Conservation (phyloP, 805 yeast species). For the Metschnikowia matae region DNA sequence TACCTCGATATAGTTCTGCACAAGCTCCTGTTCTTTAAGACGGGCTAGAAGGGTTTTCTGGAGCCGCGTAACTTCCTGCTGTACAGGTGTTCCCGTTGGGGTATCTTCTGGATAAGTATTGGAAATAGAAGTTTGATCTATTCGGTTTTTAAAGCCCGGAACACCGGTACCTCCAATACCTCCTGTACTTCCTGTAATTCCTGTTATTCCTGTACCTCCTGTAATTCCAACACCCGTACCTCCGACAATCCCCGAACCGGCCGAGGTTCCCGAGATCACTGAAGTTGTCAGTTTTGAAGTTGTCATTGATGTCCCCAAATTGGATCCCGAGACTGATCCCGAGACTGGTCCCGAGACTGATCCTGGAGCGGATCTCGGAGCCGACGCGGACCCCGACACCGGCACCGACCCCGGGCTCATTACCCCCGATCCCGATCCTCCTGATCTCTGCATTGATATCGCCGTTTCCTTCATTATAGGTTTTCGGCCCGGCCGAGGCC, state of each 20-base stretch:
- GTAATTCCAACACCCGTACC: too few relatives aligned
- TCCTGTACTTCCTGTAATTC: too few relatives aligned
- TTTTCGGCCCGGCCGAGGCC: slow-evolving; percentile 72
- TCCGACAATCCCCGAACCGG: background rate
- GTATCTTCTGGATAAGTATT: too few relatives aligned
- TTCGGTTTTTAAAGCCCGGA: too few relatives aligned
- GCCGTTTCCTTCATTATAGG: slow-evolving; percentile 24
- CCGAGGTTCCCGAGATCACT: too few relatives aligned
- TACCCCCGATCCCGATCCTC: too few relatives aligned
- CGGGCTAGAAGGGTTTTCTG: slow-evolving; percentile 33
- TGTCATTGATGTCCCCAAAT: background rate
- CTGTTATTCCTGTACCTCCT: too few relatives aligned
- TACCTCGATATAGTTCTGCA: slow-evolving; percentile 40
- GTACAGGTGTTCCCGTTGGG: background rate
- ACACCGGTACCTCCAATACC: too few relatives aligned
- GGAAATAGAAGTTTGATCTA: too few relatives aligned
- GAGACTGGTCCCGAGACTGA: background rate
- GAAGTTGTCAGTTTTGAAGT: background rate
- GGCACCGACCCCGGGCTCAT: too few relatives aligned
- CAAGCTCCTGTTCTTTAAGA: slow-evolving; percentile 41
- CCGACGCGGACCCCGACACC: background rate
- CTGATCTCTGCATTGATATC: too few relatives aligned
- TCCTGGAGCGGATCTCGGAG: background rate
- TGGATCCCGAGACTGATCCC: background rate
- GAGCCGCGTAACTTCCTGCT: slow-evolving; percentile 21